Evolutionary conservation across 371 early-diverging fungal genomes (phyloP).

Genomic region (Mucor lusitanicus): DNA sequence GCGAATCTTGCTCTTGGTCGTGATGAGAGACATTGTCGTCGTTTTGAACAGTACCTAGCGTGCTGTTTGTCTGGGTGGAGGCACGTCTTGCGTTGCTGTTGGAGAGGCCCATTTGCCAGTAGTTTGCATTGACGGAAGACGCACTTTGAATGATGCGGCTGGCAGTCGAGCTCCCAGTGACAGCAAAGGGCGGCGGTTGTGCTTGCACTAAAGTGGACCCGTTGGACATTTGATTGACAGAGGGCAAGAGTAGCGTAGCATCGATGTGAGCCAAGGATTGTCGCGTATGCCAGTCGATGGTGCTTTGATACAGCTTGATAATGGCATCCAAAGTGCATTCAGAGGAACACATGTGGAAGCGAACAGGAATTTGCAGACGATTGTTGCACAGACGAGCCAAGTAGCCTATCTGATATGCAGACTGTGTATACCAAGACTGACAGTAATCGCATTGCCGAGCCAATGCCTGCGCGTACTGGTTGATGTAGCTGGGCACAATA

Average conservation of each 20-base stretch:
- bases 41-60: background rate
- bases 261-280: constrained; percentile 10
- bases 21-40: background rate
- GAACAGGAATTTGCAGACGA: constrained; percentile 30
- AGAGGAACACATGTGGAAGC: constrained; percentile 34
- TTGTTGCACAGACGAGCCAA: constrained; percentile 29
- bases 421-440: constrained; percentile 26
- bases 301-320: constrained; percentile 11
- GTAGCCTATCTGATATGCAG: constrained; percentile 32
- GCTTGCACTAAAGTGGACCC: background rate
- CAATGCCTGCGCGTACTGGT: background rate
- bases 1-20: background rate
- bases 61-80: background rate
- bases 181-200: background rate
- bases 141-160: background rate
- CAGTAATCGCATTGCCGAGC: constrained; percentile 41
- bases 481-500: constrained; percentile 7
- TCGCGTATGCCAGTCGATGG: constrained; percentile 20
- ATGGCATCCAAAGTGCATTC: constrained; percentile 24
- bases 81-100: background rate
- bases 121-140: background rate
- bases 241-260: background rate
- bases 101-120: background rate
- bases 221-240: background rate
- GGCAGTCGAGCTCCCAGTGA: background rate